These are phyloP conservation scores for Raffaelea albimanens DNA, from an alignment of 2,329 filamentous ascomycete species.

Conservation along the genomic window DNA sequence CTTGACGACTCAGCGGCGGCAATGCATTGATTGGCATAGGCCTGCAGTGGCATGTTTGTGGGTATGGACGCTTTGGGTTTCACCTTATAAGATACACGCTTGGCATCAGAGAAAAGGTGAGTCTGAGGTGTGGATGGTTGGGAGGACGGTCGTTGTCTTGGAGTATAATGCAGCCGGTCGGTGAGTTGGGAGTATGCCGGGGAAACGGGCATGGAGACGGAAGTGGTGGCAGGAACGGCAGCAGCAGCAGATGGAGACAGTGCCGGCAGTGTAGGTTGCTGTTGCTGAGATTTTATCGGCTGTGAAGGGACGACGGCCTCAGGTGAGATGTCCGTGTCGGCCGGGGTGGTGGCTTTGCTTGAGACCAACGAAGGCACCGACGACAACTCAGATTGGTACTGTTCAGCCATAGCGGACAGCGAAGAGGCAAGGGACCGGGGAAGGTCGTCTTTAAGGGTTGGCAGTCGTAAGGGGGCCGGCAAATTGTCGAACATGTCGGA, in stretches of 20 bases:
- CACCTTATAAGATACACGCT: conserved; percentile 35
- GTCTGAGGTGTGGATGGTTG: background rate
- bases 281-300: background rate
- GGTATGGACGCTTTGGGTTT: conserved; percentile 79
- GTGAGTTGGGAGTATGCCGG: too few relatives aligned
- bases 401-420: conserved; percentile 39
- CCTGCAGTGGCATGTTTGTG: conserved; percentile 55
- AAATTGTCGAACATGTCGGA: too few relatives aligned
- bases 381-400: conserved; percentile 46
- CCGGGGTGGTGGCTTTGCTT: conserved; percentile 55
- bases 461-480: too few relatives aligned
- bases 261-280: background rate
- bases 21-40: conserved; percentile 89
- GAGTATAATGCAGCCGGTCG: background rate
- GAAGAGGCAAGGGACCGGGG: conserved; percentile 41
- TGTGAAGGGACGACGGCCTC: background rate
- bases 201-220: too few relatives aligned
- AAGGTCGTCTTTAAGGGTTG: too few relatives aligned
- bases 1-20: conserved; percentile 81
- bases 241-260: too few relatives aligned
- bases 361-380: conserved; percentile 45
- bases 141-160: background rate
- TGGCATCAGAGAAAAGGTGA: background rate
- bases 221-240: too few relatives aligned
- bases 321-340: conserved; percentile 28